These are phyloP conservation scores for Serendipita vermifera DNA, from an alignment of 768 basidiomycete genomes.

Conservation along the genomic window DNA sequence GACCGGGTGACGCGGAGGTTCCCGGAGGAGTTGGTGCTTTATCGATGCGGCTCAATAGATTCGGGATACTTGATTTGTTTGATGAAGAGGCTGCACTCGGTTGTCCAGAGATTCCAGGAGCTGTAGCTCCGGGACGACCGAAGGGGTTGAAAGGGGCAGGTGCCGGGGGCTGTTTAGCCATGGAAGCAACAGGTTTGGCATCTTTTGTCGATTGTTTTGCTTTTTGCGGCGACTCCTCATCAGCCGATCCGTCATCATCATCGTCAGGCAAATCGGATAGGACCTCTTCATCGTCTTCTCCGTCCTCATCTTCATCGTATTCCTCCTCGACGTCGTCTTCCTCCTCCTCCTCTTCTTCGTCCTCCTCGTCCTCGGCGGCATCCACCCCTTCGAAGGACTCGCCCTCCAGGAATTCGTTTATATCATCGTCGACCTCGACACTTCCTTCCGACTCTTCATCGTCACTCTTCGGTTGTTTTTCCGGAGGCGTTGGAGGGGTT, in stretches of 20 bases:
- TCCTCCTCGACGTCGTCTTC: slow-evolving; percentile 17
- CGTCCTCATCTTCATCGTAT: slow-evolving; percentile 18
- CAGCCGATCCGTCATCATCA: slow-evolving; percentile 12
- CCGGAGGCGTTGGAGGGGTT: slow-evolving; percentile 13
- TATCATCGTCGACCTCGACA: slow-evolving; percentile 15
- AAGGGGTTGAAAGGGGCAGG: slow-evolving; percentile 18
- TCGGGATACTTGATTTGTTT: too few relatives aligned
- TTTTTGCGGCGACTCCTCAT: slow-evolving; percentile 22
- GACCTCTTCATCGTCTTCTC: slow-evolving; percentile 8
- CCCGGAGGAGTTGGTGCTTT: slow-evolving; percentile 25
- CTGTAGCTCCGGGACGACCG: not conserved
- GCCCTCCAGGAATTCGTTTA: slow-evolving; percentile 11
- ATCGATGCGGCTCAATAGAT: slow-evolving; percentile 31
- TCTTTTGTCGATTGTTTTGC: slow-evolving; percentile 25
- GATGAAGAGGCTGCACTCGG: too few relatives aligned
- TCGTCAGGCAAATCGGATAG: not conserved
- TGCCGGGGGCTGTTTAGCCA: slow-evolving; percentile 43
- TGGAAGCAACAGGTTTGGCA: slow-evolving; percentile 38
- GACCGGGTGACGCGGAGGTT: not conserved
- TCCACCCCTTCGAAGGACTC: slow-evolving; percentile 19
- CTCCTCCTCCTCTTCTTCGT: slow-evolving; percentile 11
- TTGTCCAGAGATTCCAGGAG: too few relatives aligned
- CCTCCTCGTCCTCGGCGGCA: slow-evolving; percentile 16
- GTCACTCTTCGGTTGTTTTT: slow-evolving; percentile 20
- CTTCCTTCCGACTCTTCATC: slow-evolving; percentile 26